These are phyloP conservation scores for Eutypella sp. DNA, from an alignment of 2,329 filamentous ascomycete species.

Conservation along the genomic window DNA sequence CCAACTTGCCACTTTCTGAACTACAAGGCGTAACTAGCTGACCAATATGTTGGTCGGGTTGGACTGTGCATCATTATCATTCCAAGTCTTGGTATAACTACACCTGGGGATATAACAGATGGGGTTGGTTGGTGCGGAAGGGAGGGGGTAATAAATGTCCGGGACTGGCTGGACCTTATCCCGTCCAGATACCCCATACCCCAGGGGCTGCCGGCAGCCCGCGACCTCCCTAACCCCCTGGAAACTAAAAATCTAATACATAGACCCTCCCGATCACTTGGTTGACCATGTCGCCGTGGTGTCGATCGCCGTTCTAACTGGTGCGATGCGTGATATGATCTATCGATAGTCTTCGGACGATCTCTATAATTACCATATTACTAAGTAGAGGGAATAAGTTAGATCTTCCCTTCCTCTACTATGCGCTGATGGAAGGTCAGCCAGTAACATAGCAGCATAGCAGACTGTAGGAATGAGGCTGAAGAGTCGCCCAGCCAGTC, in stretches of 20 bases:
- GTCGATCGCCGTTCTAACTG: neutral
- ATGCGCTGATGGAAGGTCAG: neutral
- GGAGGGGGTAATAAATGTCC: no score
- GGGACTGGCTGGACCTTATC: no score
- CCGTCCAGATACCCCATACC: neutral
- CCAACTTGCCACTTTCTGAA: no score
- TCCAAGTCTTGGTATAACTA: no score
- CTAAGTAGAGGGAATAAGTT: neutral
- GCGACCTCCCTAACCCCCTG: neutral
- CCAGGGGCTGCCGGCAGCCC: neutral
- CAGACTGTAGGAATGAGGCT: slow-evolving; percentile 12
- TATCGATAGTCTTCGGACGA: neutral
- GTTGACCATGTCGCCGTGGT: neutral
- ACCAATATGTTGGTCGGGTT: no score
- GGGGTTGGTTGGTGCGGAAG: no score
- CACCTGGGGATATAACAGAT: no score
- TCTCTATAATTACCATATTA: neutral
- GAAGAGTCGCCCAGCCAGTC: slow-evolving; percentile 8
- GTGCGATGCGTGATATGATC: neutral
- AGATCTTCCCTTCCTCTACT: slow-evolving; percentile 11
- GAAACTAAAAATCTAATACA: neutral
- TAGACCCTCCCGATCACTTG: neutral
- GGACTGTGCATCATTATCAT: no score
- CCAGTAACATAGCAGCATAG: no score
- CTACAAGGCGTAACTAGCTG: no score